Base-by-base conservation (phyloP, 768 basidiomycete species). In the Termitomyces sp. region DNA sequence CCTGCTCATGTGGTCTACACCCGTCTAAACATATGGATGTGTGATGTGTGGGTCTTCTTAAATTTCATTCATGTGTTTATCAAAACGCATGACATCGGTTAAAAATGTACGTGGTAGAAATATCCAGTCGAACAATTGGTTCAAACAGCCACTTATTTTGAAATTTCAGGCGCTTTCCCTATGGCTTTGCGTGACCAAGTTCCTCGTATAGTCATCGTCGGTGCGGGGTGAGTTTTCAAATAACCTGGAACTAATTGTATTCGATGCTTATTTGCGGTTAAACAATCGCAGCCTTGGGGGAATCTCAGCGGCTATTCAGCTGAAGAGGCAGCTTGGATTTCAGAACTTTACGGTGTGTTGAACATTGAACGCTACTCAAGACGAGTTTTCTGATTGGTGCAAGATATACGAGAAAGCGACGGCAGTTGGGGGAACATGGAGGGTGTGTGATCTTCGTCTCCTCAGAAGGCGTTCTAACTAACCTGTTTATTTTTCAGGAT, bases 361-460 rank as follows among this genome's bases (percentile, higher is more conserved):
- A 32, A 42, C 48, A 32, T 51, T 38, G 7, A 25, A 34, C 38
- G 20, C 17, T 12, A 11, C 32, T 4, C 5, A 5, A 12, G 7
- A 36, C n/a, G 9, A 17, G 15, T 15, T 6, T 25, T 17, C 37
- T 60, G 52, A 34, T 51, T 36, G 1, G 29, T 12, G 29, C n/a
- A 64, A 85, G 83, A 83, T 85, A 25, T 83, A 79, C 60, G 83
- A 85, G 65, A 78, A 75, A 58, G 81, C 76, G 34, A 65, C 69
- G 29, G 69, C 76, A 40, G 73, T 84, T 49, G 83, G 83, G 51
- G 84, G 83, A 56, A 85, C 83, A 50, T 84, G 83, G 83, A 77
- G 81, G 71, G 84, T 85, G 62, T 55, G 80, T 74, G 15, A 31
- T 42, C 49, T n/a, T 58, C 31, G 34, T 46, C 31, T 40, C 43